These are phyloP conservation scores for Diaporthe vaccinii DNA, from an alignment of 2,329 filamentous ascomycete species.

Conservation along the genomic window DNA sequence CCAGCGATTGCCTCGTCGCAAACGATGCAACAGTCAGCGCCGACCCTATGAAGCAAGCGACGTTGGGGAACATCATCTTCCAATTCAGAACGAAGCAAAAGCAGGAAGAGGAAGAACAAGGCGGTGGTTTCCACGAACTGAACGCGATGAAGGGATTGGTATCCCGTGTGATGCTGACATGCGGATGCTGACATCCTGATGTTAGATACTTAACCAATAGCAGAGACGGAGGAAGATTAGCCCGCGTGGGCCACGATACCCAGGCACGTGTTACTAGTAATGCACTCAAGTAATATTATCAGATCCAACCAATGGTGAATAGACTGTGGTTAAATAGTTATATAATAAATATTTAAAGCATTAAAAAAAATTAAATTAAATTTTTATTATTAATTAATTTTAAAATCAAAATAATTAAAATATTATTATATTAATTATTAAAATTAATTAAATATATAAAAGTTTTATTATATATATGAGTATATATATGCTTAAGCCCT, in stretches of 20 bases:
- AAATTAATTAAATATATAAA: too few species aligned
- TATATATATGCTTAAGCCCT: too few species aligned
- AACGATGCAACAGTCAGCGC: slow-evolving; percentile 1
- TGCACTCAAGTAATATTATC: too few species aligned
- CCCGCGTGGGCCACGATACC: neutral
- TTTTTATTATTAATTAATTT: too few species aligned
- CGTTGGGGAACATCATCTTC: neutral
- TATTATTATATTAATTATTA: too few species aligned
- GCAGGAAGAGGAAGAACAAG: neutral
- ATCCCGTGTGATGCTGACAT: slow-evolving; percentile 3
- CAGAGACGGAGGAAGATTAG: slow-evolving; percentile 3
- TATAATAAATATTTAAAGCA: too few species aligned
- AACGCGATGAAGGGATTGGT: neutral
- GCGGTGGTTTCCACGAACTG: neutral
- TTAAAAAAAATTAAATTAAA: too few species aligned
- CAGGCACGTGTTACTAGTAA: neutral
- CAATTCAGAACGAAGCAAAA: slow-evolving; percentile 3
- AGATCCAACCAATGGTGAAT: too few species aligned
- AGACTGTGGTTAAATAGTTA: too few species aligned
- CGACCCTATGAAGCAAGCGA: slow-evolving; percentile 3
- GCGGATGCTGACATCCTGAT: neutral
- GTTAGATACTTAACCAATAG: neutral
- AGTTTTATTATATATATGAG: too few species aligned
- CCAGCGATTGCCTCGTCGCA: slow-evolving; percentile 4
- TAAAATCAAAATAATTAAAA: too few species aligned